Conservation (phyloP, 805 yeast species). For the Starmerella kuoi region DNA sequence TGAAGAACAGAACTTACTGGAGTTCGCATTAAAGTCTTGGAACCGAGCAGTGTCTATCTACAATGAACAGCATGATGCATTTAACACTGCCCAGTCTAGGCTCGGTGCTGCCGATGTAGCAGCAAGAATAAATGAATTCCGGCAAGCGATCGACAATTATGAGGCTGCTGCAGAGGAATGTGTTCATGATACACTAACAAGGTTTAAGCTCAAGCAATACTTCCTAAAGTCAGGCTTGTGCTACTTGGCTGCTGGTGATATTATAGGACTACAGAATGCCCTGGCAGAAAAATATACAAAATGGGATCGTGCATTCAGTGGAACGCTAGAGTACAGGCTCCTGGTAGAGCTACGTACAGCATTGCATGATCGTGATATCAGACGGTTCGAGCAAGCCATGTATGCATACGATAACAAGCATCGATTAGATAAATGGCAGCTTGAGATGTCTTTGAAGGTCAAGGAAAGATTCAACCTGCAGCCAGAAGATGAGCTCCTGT, state of each 20-base stretch:
- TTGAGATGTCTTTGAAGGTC: conserved; percentile 14
- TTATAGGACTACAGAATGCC: conserved; percentile 8
- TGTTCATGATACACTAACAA: conserved; percentile 2
- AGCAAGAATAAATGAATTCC: conserved; percentile 8
- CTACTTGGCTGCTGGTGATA: conserved; percentile 14
- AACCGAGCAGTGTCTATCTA: conserved; percentile 11
- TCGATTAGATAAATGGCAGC: conserved; percentile 18
- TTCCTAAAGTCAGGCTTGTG: conserved; percentile 17
- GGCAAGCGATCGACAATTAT: conserved; percentile 13
- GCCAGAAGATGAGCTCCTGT: conserved; percentile 15
- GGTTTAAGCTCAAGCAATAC: conserved; percentile 13
- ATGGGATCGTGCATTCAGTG: conserved; percentile 16
- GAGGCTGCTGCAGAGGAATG: conserved; percentile 14
- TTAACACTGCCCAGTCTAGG: conserved; percentile 14
- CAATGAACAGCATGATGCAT: conserved; percentile 9
- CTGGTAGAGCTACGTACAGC: conserved; percentile 15
- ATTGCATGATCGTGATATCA: conserved; percentile 10
- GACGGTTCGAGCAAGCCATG: conserved; percentile 18
- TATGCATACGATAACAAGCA: conserved; percentile 17
- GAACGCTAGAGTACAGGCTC: conserved; percentile 13
- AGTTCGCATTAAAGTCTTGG: conserved; percentile 13
- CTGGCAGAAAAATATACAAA: conserved; percentile 2
- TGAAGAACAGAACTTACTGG: conserved; percentile 6
- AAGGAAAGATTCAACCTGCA: conserved; percentile 10
- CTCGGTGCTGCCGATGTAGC: conserved; percentile 15